Base-by-base conservation (phyloP, 176 grass and related monocot genomes). In the Phoenix dactylifera region DNA sequence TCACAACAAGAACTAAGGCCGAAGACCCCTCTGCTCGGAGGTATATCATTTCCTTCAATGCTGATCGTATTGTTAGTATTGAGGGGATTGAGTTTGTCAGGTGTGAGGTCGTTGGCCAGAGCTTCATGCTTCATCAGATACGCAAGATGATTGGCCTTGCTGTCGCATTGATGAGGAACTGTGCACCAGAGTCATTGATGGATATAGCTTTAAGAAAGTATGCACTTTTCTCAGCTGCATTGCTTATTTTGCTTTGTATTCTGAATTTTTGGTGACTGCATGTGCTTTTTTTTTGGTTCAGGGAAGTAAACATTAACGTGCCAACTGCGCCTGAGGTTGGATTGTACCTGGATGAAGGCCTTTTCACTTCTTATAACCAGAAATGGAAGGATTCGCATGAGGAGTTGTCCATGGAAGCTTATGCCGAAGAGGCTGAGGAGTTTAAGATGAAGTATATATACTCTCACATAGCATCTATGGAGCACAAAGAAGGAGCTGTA, bases 41-140 rank as follows among this genome's bases (percentile, higher is more conserved):
- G 54, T 97, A 77, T 57, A 91, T 97, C 39, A 88, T 97, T 77
- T 97, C 93, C 57, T 97, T 97, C 60, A 62, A 17, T 54, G 87
- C 87, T 2, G 62, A 91, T 76, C 70, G 49, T 18, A 73, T 88
- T 60, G 76, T 97, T 24, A 78, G 51, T 51, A 75, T 97, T 28
- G 84, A 83, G n/a, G 84, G 84, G 23, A 97, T 97, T 72, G 28
- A 30, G 5, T 30, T 97, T 78, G 66, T 91, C 52, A 97, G 80
- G 70, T 97, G 93, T 1, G 93, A 88, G 74, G 93, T 97, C 61
- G 66, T 97, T 0, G 93, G 93, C 4, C 93, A 91, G 75, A 97
- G 87, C 77, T 97, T 97, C 59, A 97, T 91, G 87, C 80, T 97
- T 22, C 93, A 97, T 69, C 93, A 97, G 67, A 97, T 97, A 49